Evolutionary conservation across 495 filamentous ascomycete species (phyloP).

Genomic region (Podospora conica): DNA sequence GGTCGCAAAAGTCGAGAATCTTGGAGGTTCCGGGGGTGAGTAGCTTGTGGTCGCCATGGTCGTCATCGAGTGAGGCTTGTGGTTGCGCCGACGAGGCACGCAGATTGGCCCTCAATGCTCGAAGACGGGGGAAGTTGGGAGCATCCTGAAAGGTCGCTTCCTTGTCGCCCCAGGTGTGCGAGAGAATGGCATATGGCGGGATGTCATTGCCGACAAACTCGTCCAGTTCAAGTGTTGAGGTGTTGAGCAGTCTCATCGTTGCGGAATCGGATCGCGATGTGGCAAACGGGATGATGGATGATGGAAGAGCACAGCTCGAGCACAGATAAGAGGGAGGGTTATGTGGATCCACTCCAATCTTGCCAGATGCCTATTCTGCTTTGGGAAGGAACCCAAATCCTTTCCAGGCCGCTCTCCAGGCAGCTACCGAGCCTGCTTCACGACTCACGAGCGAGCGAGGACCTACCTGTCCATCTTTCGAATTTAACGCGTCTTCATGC

Average conservation of each 20-base stretch:
- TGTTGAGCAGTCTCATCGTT: slow-evolving; percentile 5
- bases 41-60: background rate
- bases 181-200: slow-evolving; percentile 1
- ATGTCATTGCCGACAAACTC: background rate
- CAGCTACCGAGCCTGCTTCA: too few species aligned
- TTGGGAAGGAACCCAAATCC: too few species aligned
- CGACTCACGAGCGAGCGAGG: too few species aligned
- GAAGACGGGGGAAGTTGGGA: background rate
- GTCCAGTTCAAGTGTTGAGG: background rate
- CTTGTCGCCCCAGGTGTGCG: slow-evolving; percentile 10
- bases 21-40: slow-evolving; percentile 7
- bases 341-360: too few species aligned
- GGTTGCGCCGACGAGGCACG: too few species aligned
- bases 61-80: background rate
- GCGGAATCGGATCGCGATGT: background rate
- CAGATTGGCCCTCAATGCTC: background rate
- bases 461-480: too few species aligned
- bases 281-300: too few species aligned
- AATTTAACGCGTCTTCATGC: too few species aligned
- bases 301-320: too few species aligned
- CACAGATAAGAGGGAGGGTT: too few species aligned
- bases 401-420: too few species aligned
- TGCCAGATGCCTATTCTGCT: too few species aligned
- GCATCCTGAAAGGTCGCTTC: slow-evolving; percentile 12
- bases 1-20: slow-evolving; percentile 25